Evolutionary conservation across 495 filamentous ascomycete genomes (phyloP), one percentile per base, ranked within the genome.

Genomic region (Schizothecium vesticola): DNA sequence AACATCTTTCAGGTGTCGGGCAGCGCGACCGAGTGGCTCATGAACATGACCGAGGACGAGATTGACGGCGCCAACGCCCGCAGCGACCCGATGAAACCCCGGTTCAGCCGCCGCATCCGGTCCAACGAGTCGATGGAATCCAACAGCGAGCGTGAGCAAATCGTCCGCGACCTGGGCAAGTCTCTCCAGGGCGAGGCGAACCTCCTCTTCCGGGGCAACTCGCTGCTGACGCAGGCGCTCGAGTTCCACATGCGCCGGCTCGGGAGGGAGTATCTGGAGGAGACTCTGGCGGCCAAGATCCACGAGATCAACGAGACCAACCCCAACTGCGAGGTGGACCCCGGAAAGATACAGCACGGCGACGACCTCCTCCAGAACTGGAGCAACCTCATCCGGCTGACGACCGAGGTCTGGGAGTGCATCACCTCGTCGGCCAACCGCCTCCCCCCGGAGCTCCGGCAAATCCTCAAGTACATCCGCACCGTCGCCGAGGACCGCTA

Each of bases 1-100:
- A 92, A 97, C 73, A 96, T 99, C 64, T 99, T 91, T 73, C 95
- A 99, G 75, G 96, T 97, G 13, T 93, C 92, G n/a, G 93, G 92
- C 4, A 87, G 88, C 63, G 90, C 91, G 13, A 88, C 85, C 51
- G 92, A 97, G 62, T 99, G 95, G 95, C 85, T 99, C 28, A 95
- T 92, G 80, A 87, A 91, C 3, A 83, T 99, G 62, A 91, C 96
- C 12, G 96, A 99, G 75, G 93, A 97, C 71, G 95, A 99, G 77
- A 98, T 99, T 65, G 95, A 98, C 74, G 94, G 92, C 9, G 86
- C 94, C 11, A 88, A 91, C 68, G 96, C 89, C 75, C 93, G 97
- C 72, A 81, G 84, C 16, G 83, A 86, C 1, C 82, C 89, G 63
- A 89, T 85, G 68, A 86, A 91, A 59, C 80, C 92, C 26, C 84